Evolutionary conservation across 306 rosid genomes (phyloP), one percentile per base, ranked within the genome.

Genomic region (Fragaria iinumae): DNA sequence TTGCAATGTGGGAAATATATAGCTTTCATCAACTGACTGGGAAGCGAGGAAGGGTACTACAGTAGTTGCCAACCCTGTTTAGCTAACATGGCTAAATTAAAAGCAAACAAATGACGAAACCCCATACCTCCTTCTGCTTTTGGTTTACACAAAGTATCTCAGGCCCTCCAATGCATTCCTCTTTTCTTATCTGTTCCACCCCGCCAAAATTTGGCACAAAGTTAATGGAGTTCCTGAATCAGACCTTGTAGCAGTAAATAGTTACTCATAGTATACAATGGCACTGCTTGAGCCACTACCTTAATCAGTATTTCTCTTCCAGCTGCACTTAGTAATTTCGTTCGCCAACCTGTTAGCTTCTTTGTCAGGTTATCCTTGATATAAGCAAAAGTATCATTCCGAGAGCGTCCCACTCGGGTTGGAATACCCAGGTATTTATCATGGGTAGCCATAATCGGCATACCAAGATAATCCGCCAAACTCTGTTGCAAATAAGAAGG

Each of bases 401-500:
- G 12, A 1, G 18, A 48, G 0, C 53, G 4, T 0, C 18, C 20
- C 5, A 48, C 53, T 0, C 2, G 18, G 12, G 53, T 14, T 3
- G 20, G 50, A 0, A 47, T 11, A 0, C 50, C 53, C 5, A 48
- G 2, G 4, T 48, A 48, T 13, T 48, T 48, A 0, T 48, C 53
- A 48, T 48, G 53, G 0, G 12, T 0, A 3, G 12, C 18, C 5
- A 48, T 20, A 3, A 48, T 4, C 17, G 12, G 2, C 1, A 3
- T 13, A 0, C 5, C 53, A 0, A 48, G 53, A 4, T 3, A 3
- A 4, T 12, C 5, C 0, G 18, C 6, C 6, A 48, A 48, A 0
- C 0, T 0, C 5, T 13, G 18, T 3, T 3, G 5, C 1, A 14
- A 0, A 12, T 6, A 0, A 0, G 6, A 6, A 3, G 6, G 18